Evolutionary conservation across 2,329 filamentous ascomycete genomes (phyloP), one percentile per base, ranked within the genome.

Genomic region (Podosphaera xanthii): DNA sequence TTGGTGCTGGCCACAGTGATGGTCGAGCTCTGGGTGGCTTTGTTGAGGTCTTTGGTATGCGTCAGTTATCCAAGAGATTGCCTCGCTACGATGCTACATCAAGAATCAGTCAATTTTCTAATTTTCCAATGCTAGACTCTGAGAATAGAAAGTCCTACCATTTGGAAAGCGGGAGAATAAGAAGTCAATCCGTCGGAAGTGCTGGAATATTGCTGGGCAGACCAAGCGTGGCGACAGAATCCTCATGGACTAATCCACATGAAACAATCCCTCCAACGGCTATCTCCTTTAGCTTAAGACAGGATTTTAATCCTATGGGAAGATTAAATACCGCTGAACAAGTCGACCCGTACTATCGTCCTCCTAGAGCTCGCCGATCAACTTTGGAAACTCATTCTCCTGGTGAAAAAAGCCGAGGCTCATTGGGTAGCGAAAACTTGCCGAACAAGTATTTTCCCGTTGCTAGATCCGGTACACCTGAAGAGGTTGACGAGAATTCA

Each of bases 1-100:
- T 86, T 34, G 91, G 91, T 44, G 90, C 86, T 38, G 92, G 89
- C 56, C 84, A 83, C 31, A 85, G 91, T 64, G 81, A 84, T 64
- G 83, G 83, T 46, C 80, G 85, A 63, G 81, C 82, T 57, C 76
- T 87, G 69, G 91, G 92, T 67, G 91, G 89, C 7, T 76, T 98
- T 59, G 83, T 84, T 64, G 95, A 90, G 72, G 87, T 90, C 53
- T 94, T 96, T 68, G 90, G 90, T 57, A 88, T 90, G 78, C 85
- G 90, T 54, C 89, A 96, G 70, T 75, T 96, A 48, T 87, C 87
- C 10, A 81, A 86, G 63, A 82, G 89, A 56, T 74, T 78, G 62
- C 80, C 80, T 60, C 80, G 80, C 55, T 80, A 79, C 61, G 77
- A 76, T 61, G 80, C 79, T 14, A 76, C 78, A 33, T 84, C 84